phyloP scores from a whole-genome alignment of 495 filamentous ascomycete genomes.

The Aspergillus bertholletiae region DNA sequence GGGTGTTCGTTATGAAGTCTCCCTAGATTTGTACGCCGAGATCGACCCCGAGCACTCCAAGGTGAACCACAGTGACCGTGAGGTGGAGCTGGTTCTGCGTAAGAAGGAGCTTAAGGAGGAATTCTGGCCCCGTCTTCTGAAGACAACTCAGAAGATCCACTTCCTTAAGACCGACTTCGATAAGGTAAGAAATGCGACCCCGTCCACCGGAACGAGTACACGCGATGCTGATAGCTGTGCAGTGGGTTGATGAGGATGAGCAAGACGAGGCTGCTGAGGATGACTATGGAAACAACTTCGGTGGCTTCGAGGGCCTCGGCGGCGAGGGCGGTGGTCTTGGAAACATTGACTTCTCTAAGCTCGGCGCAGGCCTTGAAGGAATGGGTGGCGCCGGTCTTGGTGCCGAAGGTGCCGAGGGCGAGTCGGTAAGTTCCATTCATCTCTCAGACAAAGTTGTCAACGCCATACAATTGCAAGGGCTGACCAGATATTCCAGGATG shows the following conservation, averaged over 20 bases:
- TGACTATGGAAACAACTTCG: conserved; percentile 67
- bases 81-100: conserved; percentile 82
- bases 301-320: conserved; percentile 58
- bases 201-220: neutral
- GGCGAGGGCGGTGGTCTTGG: conserved; percentile 48
- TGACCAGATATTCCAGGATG: conserved; percentile 37
- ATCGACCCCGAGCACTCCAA: conserved; percentile 82
- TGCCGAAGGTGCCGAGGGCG: conserved; percentile 46
- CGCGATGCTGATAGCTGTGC: conserved; percentile 15
- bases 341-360: conserved; percentile 85
- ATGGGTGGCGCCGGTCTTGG: conserved; percentile 46
- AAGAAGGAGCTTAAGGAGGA: conserved; percentile 93
- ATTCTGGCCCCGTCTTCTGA: conserved; percentile 92
- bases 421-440: conserved; percentile 41
- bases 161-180: conserved; percentile 99
- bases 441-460: conserved; percentile 12
- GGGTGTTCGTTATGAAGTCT: conserved; percentile 74
- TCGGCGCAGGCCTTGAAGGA: conserved; percentile 54
- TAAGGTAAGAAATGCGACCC: conserved; percentile 57
- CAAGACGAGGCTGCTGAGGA: conserved; percentile 85
- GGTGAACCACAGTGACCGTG: conserved; percentile 76
- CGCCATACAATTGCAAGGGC: conserved; percentile 17
- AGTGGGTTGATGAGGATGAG: conserved; percentile 99
- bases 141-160: conserved; percentile 83
- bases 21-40: conserved; percentile 87